phyloP scores from a whole-genome alignment of 1,139 yeast species.

The Suhomyces guaymorum region DNA sequence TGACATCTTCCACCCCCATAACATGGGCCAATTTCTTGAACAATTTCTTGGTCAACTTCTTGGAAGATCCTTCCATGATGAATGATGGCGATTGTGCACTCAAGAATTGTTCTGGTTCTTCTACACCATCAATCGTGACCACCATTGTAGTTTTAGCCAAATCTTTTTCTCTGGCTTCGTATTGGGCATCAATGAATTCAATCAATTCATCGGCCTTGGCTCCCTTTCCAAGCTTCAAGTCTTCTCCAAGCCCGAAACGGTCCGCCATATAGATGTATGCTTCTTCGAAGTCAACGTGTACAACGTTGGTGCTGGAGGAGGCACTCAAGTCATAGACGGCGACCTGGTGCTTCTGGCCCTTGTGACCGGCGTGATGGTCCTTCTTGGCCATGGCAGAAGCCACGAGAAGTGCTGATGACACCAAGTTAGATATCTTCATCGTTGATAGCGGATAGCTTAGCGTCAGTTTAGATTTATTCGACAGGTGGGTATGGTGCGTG shows the following conservation, averaged over 20 bases:
- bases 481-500: constrained; percentile 13
- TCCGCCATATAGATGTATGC: constrained; percentile 41
- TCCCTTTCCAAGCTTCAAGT: constrained; percentile 32
- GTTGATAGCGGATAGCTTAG: constrained; percentile 1
- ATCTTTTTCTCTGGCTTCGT: constrained; percentile 7
- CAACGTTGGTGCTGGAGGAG: constrained; percentile 10
- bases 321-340: constrained; percentile 24
- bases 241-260: constrained; percentile 38
- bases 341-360: constrained; percentile 6
- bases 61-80: constrained; percentile 17
- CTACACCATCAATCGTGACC: constrained; percentile 43
- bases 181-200: constrained; percentile 28
- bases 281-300: constrained; percentile 19
- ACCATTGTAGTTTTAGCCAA: constrained; percentile 34
- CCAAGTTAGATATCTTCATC: constrained; percentile 12
- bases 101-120: constrained; percentile 28
- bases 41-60: constrained; percentile 20
- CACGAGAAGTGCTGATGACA: constrained; percentile 10
- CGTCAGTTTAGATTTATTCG: constrained; percentile 4
- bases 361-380: constrained; percentile 2
- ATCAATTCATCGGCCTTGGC: constrained; percentile 25
- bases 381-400: constrained; percentile 6
- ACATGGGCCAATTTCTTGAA: constrained; percentile 20
- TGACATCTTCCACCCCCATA: constrained; percentile 11
- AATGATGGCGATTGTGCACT: constrained; percentile 21